Conservation (phyloP, 202 grass and related monocot genomes). For the Musa balbisiana region DNA sequence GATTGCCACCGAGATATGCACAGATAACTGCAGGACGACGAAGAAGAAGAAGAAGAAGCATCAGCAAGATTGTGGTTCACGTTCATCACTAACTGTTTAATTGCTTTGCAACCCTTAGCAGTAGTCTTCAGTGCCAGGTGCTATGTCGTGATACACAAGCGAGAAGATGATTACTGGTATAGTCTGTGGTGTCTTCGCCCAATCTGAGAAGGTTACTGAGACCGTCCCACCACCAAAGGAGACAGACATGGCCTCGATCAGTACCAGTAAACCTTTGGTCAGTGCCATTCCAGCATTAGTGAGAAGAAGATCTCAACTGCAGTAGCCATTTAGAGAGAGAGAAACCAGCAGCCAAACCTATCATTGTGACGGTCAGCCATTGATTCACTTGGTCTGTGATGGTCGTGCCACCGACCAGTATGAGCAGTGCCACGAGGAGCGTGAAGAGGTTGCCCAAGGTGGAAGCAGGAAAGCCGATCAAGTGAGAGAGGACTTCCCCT, state of each 20-base stretch:
- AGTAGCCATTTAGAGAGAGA: neutral
- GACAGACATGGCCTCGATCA: conserved; percentile 51
- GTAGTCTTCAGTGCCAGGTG: conserved; percentile 36
- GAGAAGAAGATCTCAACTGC: no score
- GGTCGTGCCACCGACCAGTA: conserved; percentile 47
- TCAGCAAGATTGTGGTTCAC: no score
- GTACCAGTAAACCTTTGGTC: conserved; percentile 42
- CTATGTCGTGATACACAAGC: conserved; percentile 73
- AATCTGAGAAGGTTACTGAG: conserved; percentile 34
- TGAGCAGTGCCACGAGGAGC: conserved; percentile 44
- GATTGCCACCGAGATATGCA: conserved; percentile 66
- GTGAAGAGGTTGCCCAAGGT: conserved; percentile 55
- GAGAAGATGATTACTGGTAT: conserved; percentile 80
- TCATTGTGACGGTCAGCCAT: conserved; percentile 60
- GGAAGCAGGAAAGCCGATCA: conserved; percentile 41
- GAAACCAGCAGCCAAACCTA: conserved; percentile 19
- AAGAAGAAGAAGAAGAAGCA: neutral
- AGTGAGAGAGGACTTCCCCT: conserved; percentile 57
- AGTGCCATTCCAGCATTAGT: neutral
- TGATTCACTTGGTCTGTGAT: conserved; percentile 65
- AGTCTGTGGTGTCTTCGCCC: conserved; percentile 62
- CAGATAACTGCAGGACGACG: conserved; percentile 55
- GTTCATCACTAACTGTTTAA: no score
- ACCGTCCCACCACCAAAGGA: conserved; percentile 46
- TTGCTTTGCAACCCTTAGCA: no score